Percentiles rank a stretch among this genome's conserved stretches.
These are phyloP conservation scores for Populus tremula DNA, from an alignment of 345 rosid genomes.

Conservation along the genomic window DNA sequence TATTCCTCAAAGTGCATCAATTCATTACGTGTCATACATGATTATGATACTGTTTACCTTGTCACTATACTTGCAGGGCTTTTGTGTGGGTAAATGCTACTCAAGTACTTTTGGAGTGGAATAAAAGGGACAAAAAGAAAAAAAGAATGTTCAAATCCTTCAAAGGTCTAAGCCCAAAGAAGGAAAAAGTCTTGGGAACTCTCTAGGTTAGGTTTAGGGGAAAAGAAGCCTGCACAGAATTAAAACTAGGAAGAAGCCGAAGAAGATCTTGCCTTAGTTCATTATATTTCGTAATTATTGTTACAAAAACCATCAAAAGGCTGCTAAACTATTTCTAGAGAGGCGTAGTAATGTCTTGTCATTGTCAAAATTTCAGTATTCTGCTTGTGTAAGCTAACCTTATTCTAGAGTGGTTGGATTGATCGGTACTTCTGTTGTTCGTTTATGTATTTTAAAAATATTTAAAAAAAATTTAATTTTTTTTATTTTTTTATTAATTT, in stretches of 20 bases:
- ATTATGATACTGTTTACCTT: neutral
- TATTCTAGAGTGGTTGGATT: constrained; percentile 64
- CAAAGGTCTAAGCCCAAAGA: neutral
- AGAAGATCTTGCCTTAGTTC: neutral
- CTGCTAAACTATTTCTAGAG: neutral
- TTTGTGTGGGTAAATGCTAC: neutral
- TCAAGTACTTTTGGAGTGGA: neutral
- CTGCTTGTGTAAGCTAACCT: constrained; percentile 29
- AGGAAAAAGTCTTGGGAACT: neutral
- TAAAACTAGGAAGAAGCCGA: neutral
- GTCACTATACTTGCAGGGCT: neutral
- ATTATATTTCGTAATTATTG: too few relatives aligned
- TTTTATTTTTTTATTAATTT: too few relatives aligned
- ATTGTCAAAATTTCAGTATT: neutral
- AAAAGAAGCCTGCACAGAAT: neutral
- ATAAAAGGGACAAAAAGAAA: too few relatives aligned
- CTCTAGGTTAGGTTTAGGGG: neutral
- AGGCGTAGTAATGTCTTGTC: neutral
- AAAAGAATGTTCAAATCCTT: too few relatives aligned
- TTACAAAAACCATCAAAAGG: neutral
- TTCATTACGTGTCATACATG: neutral
- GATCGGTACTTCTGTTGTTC: too few relatives aligned
- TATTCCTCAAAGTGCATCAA: neutral
- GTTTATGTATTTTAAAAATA: too few relatives aligned
- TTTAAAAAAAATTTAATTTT: too few relatives aligned